phyloP scores from a whole-genome alignment of 306 rosid genomes.

The Pachyrhizus erosus region DNA sequence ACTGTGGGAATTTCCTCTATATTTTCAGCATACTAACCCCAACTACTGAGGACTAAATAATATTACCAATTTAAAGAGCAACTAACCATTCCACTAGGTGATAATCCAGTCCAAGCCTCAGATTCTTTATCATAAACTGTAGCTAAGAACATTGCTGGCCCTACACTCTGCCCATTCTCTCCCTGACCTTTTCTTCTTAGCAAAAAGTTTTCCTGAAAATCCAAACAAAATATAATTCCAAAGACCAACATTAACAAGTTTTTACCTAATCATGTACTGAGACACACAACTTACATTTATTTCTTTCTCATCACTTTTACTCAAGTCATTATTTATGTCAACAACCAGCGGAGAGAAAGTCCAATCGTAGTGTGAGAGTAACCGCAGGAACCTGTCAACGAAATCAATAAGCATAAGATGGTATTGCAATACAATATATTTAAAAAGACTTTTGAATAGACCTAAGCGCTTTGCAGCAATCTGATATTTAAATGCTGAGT shows the following conservation, averaged over 20 bases:
- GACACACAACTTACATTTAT: constrained; percentile 67
- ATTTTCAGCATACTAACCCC: not conserved
- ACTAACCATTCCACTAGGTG: constrained; percentile 73
- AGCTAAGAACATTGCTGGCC: constrained; percentile 79
- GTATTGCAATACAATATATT: constrained; percentile 32
- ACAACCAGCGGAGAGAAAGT: constrained; percentile 77
- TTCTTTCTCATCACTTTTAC: constrained; percentile 65
- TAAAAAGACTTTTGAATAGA: constrained; percentile 27
- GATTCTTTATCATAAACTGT: constrained; percentile 84
- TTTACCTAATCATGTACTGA: constrained; percentile 21
- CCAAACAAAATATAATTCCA: not conserved
- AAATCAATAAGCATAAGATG: constrained; percentile 27
- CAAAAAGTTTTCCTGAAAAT: constrained; percentile 72
- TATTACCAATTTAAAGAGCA: constrained; percentile 41
- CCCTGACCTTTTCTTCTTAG: constrained; percentile 66
- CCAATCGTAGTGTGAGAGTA: constrained; percentile 86
- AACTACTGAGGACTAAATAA: not conserved
- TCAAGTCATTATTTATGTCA: constrained; percentile 79
- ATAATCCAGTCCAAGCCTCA: constrained; percentile 87
- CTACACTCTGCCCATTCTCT: constrained; percentile 54
- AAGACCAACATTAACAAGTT: constrained; percentile 11
- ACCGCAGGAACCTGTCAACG: constrained; percentile 73
- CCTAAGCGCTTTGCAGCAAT: not conserved
- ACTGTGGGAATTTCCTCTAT: not conserved
- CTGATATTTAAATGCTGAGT: not conserved